A percentile compares a stretch with the other conserved stretches of the same genome.
Evolutionary conservation across 2,329 filamentous ascomycete species (phyloP).

Genomic region (Fusarium humuli): DNA sequence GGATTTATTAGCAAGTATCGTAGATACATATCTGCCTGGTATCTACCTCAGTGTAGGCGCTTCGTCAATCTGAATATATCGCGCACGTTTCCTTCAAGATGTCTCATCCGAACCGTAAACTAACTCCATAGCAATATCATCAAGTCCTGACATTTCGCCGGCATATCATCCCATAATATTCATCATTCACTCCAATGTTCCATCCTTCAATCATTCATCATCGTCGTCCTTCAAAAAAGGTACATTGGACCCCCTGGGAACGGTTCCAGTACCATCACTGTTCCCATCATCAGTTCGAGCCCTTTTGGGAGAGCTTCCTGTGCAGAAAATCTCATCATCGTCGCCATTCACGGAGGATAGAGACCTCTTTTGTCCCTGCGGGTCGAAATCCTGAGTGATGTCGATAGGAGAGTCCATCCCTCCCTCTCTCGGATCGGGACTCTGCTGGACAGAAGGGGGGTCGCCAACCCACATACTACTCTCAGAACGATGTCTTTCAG

Average conservation of each 20-base stretch:
- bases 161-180: conserved; percentile 9
- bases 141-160: neutral
- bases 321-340: neutral
- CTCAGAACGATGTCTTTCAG: conserved; percentile 15
- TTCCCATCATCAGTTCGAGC: neutral
- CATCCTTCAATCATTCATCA: neutral
- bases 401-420: neutral
- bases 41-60: neutral
- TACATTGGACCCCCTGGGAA: neutral
- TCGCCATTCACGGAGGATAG: neutral
- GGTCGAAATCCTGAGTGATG: neutral
- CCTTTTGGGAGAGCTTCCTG: conserved; percentile 6
- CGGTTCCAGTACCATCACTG: neutral
- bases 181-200: neutral
- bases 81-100: neutral
- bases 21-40: neutral
- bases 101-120: neutral
- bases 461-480: conserved; percentile 31
- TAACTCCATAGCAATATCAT: neutral
- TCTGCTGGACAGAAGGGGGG: conserved; percentile 18
- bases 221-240: neutral
- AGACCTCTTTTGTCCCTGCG: neutral
- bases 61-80: conserved; percentile 12
- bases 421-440: conserved; percentile 1
- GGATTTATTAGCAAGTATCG: conserved; percentile 1